Conservation (phyloP, 305 asterid species). For the Rubia balearica region DNA sequence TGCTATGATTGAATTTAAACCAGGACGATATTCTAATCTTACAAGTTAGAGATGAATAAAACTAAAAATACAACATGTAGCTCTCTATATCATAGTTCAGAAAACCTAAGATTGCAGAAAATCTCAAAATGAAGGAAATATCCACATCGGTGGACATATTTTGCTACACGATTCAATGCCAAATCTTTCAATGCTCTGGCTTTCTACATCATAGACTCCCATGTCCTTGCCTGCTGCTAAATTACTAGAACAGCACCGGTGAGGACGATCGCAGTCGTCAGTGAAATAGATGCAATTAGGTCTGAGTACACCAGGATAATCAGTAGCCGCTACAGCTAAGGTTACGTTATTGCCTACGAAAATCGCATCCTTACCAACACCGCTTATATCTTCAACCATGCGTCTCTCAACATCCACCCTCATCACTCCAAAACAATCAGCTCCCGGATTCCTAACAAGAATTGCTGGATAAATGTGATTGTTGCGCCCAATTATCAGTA, state of each 20-base stretch:
- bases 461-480: not conserved
- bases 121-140: not conserved
- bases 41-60: no score
- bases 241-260: no score
- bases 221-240: not conserved
- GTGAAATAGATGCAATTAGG: constrained; percentile 9
- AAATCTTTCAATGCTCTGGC: not conserved
- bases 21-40: no score
- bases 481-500: not conserved
- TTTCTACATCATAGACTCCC: not conserved
- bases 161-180: not conserved
- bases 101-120: no score
- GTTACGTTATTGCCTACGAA: not conserved
- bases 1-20: no score
- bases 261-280: no score
- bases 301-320: not conserved
- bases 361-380: not conserved
- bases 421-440: not conserved
- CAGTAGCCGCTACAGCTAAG: not conserved
- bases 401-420: not conserved
- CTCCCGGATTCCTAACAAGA: no score
- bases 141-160: not conserved
- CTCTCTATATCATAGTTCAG: no score
- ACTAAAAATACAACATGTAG: no score
- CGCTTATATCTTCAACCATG: not conserved